Conservation (phyloP, 1,284 basidiomycete genomes). For the Microbotryomycetes sp. region DNA sequence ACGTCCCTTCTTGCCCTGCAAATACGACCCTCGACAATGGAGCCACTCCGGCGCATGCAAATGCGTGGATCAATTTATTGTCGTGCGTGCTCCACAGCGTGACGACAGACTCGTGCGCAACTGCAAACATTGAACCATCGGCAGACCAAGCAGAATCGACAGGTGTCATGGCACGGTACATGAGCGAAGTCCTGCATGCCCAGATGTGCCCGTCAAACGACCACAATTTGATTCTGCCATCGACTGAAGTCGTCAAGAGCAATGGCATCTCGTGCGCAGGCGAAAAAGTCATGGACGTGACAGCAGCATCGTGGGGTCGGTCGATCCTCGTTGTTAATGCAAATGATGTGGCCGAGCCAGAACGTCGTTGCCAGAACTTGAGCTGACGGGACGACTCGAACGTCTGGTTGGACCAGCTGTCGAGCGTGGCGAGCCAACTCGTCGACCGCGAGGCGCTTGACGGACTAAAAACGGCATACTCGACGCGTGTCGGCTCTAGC, state of each 20-base stretch:
- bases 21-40: constrained; percentile 45
- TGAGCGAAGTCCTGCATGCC: constrained; percentile 53
- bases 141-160: constrained; percentile 66
- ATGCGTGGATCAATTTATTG: constrained; percentile 55
- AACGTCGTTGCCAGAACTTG: constrained; percentile 72
- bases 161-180: constrained; percentile 58
- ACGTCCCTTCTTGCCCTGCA: constrained; percentile 53
- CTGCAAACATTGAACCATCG: constrained; percentile 77
- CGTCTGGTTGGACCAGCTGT: constrained; percentile 56
- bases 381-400: constrained; percentile 62
- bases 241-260: constrained; percentile 44
- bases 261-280: constrained; percentile 22
- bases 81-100: constrained; percentile 65
- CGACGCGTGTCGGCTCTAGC: constrained; percentile 69
- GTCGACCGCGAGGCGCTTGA: constrained; percentile 27
- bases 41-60: constrained; percentile 53
- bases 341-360: constrained; percentile 36
- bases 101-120: constrained; percentile 61
- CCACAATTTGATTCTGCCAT: constrained; percentile 46
- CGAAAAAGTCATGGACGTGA: constrained; percentile 59
- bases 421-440: constrained; percentile 86
- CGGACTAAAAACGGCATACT: constrained; percentile 52
- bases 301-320: constrained; percentile 66
- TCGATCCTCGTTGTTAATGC: constrained; percentile 77
- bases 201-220: constrained; percentile 21